Conservation (phyloP, 805 yeast species). For the Candida insectalens region DNA sequence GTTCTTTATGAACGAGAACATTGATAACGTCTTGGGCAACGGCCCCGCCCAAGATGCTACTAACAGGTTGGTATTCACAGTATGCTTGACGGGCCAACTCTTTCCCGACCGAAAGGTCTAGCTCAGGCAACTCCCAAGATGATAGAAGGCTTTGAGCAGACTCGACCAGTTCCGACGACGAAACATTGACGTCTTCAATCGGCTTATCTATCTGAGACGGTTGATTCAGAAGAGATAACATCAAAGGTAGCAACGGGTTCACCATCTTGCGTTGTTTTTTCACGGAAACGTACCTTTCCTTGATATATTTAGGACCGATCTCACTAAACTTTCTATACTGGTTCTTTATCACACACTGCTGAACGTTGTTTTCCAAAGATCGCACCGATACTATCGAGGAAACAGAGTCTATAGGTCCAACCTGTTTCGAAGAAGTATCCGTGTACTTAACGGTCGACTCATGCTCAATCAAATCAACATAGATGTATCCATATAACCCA, state of each 20-base stretch:
- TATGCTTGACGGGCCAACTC: slow-evolving; percentile 38
- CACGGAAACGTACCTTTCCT: slow-evolving; percentile 11
- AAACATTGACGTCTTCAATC: slow-evolving; percentile 16
- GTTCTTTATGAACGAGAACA: slow-evolving; percentile 60
- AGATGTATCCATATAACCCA: slow-evolving; percentile 78
- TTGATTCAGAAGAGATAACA: slow-evolving; percentile 47
- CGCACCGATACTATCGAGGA: slow-evolving; percentile 33
- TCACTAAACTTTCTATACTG: slow-evolving; percentile 27
- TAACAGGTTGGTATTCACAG: slow-evolving; percentile 70
- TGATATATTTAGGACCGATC: slow-evolving; percentile 3
- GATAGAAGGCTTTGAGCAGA: slow-evolving; percentile 10
- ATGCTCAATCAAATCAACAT: slow-evolving; percentile 68
- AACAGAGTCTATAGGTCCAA: slow-evolving; percentile 36
- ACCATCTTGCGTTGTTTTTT: slow-evolving; percentile 35
- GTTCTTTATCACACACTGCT: slow-evolving; percentile 29
- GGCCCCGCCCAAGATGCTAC: slow-evolving; percentile 85
- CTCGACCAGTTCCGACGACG: slow-evolving; percentile 19
- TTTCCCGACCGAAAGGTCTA: slow-evolving; percentile 36
- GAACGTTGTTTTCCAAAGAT: slow-evolving; percentile 25
- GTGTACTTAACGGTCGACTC: slow-evolving; percentile 43
- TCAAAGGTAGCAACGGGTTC: slow-evolving; percentile 48
- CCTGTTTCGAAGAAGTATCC: slow-evolving; percentile 36
- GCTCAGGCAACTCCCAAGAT: slow-evolving; percentile 4
- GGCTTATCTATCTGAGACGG: slow-evolving; percentile 14
- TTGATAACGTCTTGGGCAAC: slow-evolving; percentile 88